Base-by-base conservation (phyloP, 2,329 filamentous ascomycete species). In the Chaetomiaceae sp. region DNA sequence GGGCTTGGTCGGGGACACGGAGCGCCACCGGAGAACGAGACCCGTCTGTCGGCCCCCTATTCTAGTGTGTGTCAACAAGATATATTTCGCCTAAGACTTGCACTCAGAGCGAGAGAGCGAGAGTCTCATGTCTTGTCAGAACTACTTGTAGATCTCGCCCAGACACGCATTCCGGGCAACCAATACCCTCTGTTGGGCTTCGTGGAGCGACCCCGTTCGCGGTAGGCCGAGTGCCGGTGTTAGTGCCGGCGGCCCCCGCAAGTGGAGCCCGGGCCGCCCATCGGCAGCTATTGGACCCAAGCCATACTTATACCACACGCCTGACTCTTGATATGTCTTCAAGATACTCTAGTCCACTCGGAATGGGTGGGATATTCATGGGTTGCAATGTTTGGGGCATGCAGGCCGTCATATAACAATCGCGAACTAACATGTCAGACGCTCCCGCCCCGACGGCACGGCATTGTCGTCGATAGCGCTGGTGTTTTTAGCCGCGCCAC, bases 271-370 rank as follows among this genome's bases (percentile, higher is more conserved):
- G 47, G 47, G 7, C 17, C 17, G 21, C 1, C 4, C 5, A 3
- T 43, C 47, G 47, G 47, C 38, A 48, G 30, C 44, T 21, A 27
- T 10, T n/a, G n/a, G n/a, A n/a, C n/a, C n/a, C n/a, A n/a, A n/a
- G n/a, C n/a, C n/a, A n/a, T n/a, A n/a, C n/a, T n/a, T n/a, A n/a
- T n/a, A n/a, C n/a, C n/a, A n/a, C n/a, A n/a, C n/a, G n/a, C n/a
- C n/a, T n/a, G n/a, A n/a, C n/a, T n/a, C n/a, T 19, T 6, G 4
- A 33, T 3, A 21, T 12, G 30, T 34, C 27, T 8, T 12, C 25
- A 27, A 27, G 25, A n/a, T 27, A 27, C 25, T 27, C 10, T 27
- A 27, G n/a, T n/a, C n/a, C n/a, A n/a, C n/a, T n/a, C n/a, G n/a
- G n/a, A n/a, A n/a, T n/a, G n/a, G n/a, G n/a, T n/a, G n/a, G n/a